phyloP scores from a whole-genome alignment of 2,329 filamentous ascomycete genomes.

The Alternaria incomplexa region DNA sequence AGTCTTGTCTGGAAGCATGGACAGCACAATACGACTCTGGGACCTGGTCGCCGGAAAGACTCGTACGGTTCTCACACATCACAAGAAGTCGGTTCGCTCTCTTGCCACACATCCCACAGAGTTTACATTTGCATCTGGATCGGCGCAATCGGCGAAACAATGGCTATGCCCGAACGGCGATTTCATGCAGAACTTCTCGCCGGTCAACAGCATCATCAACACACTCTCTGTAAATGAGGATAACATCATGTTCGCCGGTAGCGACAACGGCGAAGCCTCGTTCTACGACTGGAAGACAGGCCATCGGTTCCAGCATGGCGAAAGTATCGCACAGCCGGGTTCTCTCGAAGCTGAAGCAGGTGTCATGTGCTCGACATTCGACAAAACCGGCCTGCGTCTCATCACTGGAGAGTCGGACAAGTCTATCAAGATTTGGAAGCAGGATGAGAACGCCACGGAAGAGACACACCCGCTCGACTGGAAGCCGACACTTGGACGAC shows the following conservation, averaged over 20 bases:
- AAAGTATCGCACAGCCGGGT: constrained; percentile 92
- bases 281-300: constrained; percentile 99
- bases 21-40: constrained; percentile 72
- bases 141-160: constrained; percentile 94
- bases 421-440: constrained; percentile 92
- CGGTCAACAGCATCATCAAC: constrained; percentile 96
- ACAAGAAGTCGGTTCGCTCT: constrained; percentile 94
- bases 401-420: constrained; percentile 97
- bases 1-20: constrained; percentile 90
- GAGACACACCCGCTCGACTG: constrained; percentile 92
- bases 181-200: constrained; percentile 99
- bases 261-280: constrained; percentile 92
- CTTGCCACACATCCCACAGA: constrained; percentile 86
- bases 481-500: constrained; percentile 79
- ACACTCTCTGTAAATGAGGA: constrained; percentile 91
- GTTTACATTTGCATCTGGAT: constrained; percentile 94
- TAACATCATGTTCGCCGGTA: constrained; percentile 92
- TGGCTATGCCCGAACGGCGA: constrained; percentile 98
- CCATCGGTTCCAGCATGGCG: constrained; percentile 85
- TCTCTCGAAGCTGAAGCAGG: constrained; percentile 93
- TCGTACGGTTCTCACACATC: constrained; percentile 94
- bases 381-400: constrained; percentile 83
- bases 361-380: constrained; percentile 92
- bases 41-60: constrained; percentile 95
- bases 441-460: constrained; percentile 86